These are phyloP conservation scores for Toxicodendron radicans DNA, from an alignment of 345 rosid species.

Conservation along the genomic window DNA sequence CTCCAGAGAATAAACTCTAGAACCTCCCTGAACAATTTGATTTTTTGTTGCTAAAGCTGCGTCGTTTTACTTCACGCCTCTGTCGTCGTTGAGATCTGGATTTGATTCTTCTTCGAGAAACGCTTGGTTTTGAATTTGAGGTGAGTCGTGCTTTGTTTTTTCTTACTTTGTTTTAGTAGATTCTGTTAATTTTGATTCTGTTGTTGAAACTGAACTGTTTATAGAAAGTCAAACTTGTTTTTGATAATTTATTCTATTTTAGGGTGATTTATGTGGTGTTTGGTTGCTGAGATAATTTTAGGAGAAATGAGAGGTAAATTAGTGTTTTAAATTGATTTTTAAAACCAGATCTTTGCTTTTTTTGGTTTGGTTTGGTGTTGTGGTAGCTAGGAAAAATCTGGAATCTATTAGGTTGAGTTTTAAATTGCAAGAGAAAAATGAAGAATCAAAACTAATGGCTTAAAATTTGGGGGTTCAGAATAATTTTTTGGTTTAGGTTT, in stretches of 20 bases:
- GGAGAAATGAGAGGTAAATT: neutral
- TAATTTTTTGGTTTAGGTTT: neutral
- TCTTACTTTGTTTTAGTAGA: neutral
- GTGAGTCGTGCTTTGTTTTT: conserved; percentile 7
- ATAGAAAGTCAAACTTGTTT: too few species aligned
- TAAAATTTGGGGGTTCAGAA: too few species aligned
- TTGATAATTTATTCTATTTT: neutral
- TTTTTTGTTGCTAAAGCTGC: conserved; percentile 11
- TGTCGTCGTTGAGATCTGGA: neutral
- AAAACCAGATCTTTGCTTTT: neutral
- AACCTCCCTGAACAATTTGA: conserved; percentile 33
- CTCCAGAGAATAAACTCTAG: conserved; percentile 37
- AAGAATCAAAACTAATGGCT: neutral
- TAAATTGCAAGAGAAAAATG: neutral
- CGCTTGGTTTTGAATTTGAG: neutral
- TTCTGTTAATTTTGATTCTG: too few species aligned
- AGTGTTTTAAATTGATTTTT: neutral
- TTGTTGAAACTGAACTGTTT: neutral
- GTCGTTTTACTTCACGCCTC: neutral
- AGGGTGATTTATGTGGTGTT: neutral
- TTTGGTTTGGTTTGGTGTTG: neutral
- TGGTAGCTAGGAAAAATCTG: neutral
- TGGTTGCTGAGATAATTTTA: neutral
- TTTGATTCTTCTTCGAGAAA: neutral
- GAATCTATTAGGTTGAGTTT: neutral